Conservation (phyloP, 176 grass and related monocot species). For the Musa acuminata region DNA sequence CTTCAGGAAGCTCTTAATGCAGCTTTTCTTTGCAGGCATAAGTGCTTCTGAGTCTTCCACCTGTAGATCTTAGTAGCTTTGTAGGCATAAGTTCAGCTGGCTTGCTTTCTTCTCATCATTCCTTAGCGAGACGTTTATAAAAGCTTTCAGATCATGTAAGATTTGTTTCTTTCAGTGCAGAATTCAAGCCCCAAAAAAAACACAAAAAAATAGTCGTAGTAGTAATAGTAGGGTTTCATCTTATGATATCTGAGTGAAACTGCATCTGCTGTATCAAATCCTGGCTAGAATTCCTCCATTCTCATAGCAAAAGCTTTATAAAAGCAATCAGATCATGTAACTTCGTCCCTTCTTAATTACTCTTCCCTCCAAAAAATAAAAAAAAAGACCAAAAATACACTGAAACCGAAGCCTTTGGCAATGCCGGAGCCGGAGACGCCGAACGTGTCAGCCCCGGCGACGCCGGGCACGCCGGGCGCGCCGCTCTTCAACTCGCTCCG, state of each 20-base stretch:
- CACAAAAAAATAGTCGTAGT: slow-evolving; percentile 18
- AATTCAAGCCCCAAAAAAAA: slow-evolving; percentile 6
- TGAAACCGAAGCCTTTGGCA: neutral
- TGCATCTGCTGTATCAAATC: slow-evolving; percentile 23
- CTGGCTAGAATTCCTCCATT: slow-evolving; percentile 35
- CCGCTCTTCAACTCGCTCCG: slow-evolving; percentile 60
- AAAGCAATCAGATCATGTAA: slow-evolving; percentile 85
- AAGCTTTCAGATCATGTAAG: slow-evolving; percentile 82
- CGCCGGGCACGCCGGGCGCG: slow-evolving; percentile 70
- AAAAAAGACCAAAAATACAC: neutral
- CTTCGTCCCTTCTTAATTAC: slow-evolving; percentile 14
- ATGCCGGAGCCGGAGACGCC: slow-evolving; percentile 26
- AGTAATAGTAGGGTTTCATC: neutral
- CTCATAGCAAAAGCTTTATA: slow-evolving; percentile 48
- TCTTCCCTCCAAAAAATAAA: slow-evolving; percentile 26
- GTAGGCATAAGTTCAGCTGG: slow-evolving; percentile 24
- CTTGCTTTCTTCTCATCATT: slow-evolving; percentile 24
- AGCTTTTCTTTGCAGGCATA: slow-evolving; percentile 13
- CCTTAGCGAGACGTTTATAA: slow-evolving; percentile 73
- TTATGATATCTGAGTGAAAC: slow-evolving; percentile 29
- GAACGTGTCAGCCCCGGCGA: slow-evolving; percentile 56
- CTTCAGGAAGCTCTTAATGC: neutral
- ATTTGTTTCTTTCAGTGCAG: slow-evolving; percentile 9
- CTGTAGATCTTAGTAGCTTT: no score
- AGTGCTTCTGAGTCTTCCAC: neutral